phyloP scores from a whole-genome alignment of 2,329 filamentous ascomycete genomes.

The Alternaria postmessia region DNA sequence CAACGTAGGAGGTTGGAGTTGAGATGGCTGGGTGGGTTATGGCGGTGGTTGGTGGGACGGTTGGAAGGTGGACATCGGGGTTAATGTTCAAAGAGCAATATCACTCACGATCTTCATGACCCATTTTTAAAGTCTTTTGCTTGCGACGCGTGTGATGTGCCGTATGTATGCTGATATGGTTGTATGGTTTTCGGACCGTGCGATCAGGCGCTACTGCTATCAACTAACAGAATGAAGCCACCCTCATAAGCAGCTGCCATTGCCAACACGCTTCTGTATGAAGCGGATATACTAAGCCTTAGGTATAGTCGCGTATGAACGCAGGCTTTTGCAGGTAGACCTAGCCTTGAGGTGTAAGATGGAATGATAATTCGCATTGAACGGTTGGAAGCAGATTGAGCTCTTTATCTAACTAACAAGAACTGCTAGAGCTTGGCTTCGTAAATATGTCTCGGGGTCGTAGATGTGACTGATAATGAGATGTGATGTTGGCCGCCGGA shows the following conservation, averaged over 20 bases:
- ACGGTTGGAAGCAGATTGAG: neutral
- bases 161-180: neutral
- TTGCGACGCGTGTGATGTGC: neutral
- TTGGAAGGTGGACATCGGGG: neutral
- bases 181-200: neutral
- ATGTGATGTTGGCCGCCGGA: too few relatives aligned
- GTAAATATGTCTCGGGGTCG: too few relatives aligned
- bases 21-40: neutral
- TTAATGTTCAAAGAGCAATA: constrained; percentile 19
- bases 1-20: neutral
- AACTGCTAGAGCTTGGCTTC: too few relatives aligned
- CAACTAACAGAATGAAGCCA: neutral
- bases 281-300: neutral
- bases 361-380: neutral
- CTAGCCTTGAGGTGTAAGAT: neutral
- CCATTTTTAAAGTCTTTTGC: neutral
- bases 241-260: neutral
- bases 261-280: neutral
- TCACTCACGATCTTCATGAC: constrained; percentile 32
- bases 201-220: neutral
- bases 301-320: neutral
- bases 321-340: neutral
- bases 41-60: neutral
- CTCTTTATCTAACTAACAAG: neutral
- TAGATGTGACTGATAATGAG: too few relatives aligned